phyloP scores from a whole-genome alignment of 2,329 filamentous ascomycete genomes.

The Pseudogymnoascus sp. region DNA sequence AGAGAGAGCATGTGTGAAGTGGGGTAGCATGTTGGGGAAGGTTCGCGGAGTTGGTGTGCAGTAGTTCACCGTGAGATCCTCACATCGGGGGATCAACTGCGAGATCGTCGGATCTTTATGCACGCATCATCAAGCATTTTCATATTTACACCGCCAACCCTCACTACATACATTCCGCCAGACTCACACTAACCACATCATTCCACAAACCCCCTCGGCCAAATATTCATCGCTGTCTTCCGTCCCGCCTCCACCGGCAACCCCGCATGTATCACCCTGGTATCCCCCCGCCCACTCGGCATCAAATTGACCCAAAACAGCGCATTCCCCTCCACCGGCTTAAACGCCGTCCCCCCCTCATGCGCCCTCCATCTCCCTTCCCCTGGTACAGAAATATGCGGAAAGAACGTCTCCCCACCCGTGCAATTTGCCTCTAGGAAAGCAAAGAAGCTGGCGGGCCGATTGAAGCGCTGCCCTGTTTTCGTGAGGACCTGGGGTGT shows the following conservation, averaged over 20 bases:
- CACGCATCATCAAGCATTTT: not conserved
- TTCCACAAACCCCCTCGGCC: conserved; percentile 24
- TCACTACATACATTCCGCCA: not conserved
- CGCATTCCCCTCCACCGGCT: conserved; percentile 34
- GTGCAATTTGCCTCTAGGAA: conserved; percentile 17
- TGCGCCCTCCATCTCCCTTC: conserved; percentile 29
- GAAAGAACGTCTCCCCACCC: conserved; percentile 15
- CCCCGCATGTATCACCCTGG: conserved; percentile 34
- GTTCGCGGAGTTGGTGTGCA: not conserved
- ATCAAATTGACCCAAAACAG: conserved; percentile 39
- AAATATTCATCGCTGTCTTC: conserved; percentile 41
- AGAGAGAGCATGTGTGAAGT: not conserved
- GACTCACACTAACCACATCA: not conserved
- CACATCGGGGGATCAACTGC: not conserved
- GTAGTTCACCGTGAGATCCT: not conserved
- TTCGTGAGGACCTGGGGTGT: conserved; percentile 7
- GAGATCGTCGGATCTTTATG: not conserved
- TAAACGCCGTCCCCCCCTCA: conserved; percentile 34
- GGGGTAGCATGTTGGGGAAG: not conserved
- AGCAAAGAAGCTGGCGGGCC: conserved; percentile 16
- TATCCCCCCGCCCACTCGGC: conserved; percentile 34
- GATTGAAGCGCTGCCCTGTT: conserved; percentile 17
- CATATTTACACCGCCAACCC: not conserved
- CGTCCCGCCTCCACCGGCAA: conserved; percentile 32
- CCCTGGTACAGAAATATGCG: not conserved